Base-by-base conservation (phyloP, 192 early-diverging fungal genomes). In the Dissophora ornata region DNA sequence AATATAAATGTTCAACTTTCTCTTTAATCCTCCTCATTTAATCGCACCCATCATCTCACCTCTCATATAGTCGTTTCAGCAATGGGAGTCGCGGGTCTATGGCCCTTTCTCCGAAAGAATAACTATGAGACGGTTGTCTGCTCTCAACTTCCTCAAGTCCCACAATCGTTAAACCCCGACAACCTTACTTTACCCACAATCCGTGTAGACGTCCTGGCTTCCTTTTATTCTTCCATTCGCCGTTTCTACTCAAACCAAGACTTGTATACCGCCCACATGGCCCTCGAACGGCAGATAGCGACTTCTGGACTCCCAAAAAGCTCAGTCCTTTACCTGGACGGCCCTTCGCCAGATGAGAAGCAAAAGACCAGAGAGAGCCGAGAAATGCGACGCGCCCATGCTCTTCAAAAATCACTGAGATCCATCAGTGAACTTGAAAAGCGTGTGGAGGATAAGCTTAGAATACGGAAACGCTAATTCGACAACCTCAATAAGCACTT, bases 301-400 rank as follows among this genome's bases (percentile, higher is more conserved):
- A 6, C 30, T 1, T 15, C n/a, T 38, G 21, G 53, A 36, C 19
- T 55, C 34, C 30, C 53, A 32, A 55, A 55, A 22, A 45, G 22
- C 56, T 58, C 56, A 26, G 9, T 58, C 25, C 56, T 58, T 9
- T 58, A 58, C 33, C 15, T 59, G 22, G 57, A 59, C 29, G 42
- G 42, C 8, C 5, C 28, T 18, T 45, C 41, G 7, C 57, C 42
- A 44, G 42, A 26, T n/a, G 44, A 59, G 57, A 59, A 59, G 25
- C 42, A 30, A 59, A 13, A 7, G 6, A 59, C 29, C 28, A 26
- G 11, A 12, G 49, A 24, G 11, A 28, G 2, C 26, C 26, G 28
- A 30, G 16, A n/a, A 22, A 10, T 28, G 16, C 25, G 28, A 2
- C 42, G 57, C 19, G 26, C 22, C 25, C 6, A 12, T 28, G 25